Evolutionary conservation across 331 rosid species (phyloP).

Genomic region (Spiraea crenata): DNA sequence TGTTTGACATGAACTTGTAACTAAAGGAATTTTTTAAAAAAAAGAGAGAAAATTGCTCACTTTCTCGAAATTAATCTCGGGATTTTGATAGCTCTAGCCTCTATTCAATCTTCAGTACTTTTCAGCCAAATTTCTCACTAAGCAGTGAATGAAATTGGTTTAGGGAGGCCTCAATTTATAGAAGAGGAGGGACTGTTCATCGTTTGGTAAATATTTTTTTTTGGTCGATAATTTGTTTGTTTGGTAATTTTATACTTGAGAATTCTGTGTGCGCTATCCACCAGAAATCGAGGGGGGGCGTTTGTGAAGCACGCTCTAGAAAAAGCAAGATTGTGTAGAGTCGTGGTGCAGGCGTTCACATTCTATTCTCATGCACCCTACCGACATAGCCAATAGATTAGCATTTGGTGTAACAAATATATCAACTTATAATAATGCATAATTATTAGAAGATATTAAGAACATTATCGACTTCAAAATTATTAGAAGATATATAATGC

Average conservation of each 20-base stretch:
- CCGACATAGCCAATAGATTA: background rate
- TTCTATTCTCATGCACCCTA: background rate
- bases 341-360: background rate
- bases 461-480: background rate
- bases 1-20: no score
- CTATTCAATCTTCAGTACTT: background rate
- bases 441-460: background rate
- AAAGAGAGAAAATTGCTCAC: background rate
- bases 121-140: background rate
- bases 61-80: no score
- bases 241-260: background rate
- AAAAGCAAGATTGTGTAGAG: no score
- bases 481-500: no score
- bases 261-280: background rate
- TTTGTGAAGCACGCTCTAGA: conserved; percentile 1
- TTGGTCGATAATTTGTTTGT: no score
- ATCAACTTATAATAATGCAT: background rate
- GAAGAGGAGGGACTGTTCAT: background rate
- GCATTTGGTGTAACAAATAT: no score
- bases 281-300: background rate
- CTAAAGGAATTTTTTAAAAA: background rate
- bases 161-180: background rate
- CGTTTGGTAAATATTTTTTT: no score
- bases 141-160: background rate
- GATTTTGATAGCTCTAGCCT: background rate